Evolutionary conservation across 2,329 filamentous ascomycete species (phyloP), one percentile per base, ranked within the genome.

Genomic region (Lachnellula hyalina): DNA sequence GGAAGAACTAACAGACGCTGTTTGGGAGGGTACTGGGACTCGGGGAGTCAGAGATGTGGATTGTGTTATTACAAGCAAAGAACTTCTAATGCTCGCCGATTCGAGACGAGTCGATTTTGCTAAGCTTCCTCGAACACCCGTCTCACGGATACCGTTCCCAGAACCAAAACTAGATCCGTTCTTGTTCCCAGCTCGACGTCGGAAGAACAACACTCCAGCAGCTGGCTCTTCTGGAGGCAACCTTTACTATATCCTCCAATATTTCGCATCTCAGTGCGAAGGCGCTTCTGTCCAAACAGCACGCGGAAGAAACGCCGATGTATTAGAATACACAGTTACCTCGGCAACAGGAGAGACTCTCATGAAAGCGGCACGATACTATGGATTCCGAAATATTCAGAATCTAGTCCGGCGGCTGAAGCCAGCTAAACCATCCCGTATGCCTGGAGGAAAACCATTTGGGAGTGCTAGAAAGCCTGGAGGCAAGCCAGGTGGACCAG

Each of bases 371-470:
- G 93, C 93, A 4, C 85, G 94, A 50, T 99, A 93, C 72, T 99
- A 99, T 70, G 94, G 94, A 5, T 99, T 99, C 77, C 82, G 94
- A 51, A 99, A 99, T 68, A 99, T 99, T 59, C 94, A 97, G 71
- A 99, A 99, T 67, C 82, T 99, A 5, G 94, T 99, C 15, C 85
- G 94, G n/a, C 85, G 87, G 58, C 74, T 99, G 47, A 96, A 95
- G 70, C 94, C 94, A 0, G 82, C 87, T 0, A 85, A 83, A 54
- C 77, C 82, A 5, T 93, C 89, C 44, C 83, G 89, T 54, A 86
- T 96, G 75, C 90, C 91, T 1, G 91, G 90, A 1, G 89, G 84
- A 2, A 86, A 78, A 58, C 78, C 80, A 0, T 77, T 81, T 46
- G 81, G 78, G 1, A 79, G 76, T 51, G 80, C 75, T 44, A 79